Evolutionary conservation across 2,329 filamentous ascomycete genomes (phyloP), one percentile per base, ranked within the genome.

Genomic region (Helotiales sp.): DNA sequence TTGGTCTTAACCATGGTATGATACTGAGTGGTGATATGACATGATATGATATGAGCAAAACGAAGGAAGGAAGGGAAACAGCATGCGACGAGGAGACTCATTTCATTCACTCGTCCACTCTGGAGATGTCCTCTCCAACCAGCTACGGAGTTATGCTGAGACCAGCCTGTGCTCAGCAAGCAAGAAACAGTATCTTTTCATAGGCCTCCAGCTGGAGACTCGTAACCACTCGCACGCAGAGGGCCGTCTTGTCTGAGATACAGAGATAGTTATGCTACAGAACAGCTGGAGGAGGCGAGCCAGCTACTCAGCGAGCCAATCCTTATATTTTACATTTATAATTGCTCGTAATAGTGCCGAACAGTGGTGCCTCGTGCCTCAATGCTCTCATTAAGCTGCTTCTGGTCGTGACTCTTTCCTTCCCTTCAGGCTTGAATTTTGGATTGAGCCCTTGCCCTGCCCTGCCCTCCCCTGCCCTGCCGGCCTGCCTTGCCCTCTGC

Each of bases 161-260:
- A 55, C 61, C 57, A 55, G 55, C 45, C 57, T 60, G 63, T 65
- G 55, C 57, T 60, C 55, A 45, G 17, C 24, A 32, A 17, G n/a
- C 37, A 47, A 60, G 22, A 32, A n/a, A 11, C 13, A 20, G 37
- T 20, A 30, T 13, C 57, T 60, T 60, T 60, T 45, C 57, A 60
- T 60, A 59, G 57, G 24, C 3, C 2, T 60, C 37, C 17, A 28
- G 40, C 24, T 45, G 37, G 13, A 30, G 26, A 28, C 20, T 30
- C 24, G 57, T 60, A 45, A 60, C 57, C 57, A 60, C 57, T 60
- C 57, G 32, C 52, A 34, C 32, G 52, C 32, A 57, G 52, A 57
- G 20, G 52, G 52, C 32, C 28, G 30, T 34, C 30, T 37, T 34
- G 52, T 22, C n/a, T 22, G 52, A 57, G 52, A 20, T 43, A 45